A percentile compares a stretch with the other conserved stretches of the same genome.
phyloP scores from a whole-genome alignment of 371 early-diverging fungal species.

The Apophysomyces ossiformis region DNA sequence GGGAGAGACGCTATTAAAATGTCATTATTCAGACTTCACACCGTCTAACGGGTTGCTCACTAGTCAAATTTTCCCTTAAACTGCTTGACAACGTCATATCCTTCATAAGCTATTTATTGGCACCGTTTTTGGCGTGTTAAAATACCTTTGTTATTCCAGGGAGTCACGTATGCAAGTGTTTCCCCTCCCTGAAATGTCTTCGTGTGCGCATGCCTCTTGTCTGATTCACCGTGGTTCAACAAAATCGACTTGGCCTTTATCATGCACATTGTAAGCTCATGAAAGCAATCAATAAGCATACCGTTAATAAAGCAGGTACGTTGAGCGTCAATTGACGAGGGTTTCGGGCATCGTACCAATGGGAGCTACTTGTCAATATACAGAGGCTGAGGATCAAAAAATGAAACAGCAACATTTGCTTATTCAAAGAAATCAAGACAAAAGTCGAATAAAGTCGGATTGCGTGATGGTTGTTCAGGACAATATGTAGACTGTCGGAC shows the following conservation, averaged over 20 bases:
- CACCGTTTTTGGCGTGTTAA: background rate
- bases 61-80: slow-evolving; percentile 72
- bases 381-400: too few species aligned
- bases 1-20: slow-evolving; percentile 51
- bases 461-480: too few species aligned
- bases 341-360: too few species aligned
- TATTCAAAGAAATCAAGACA: too few species aligned
- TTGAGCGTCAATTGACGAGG: too few species aligned
- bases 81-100: slow-evolving; percentile 63
- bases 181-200: slow-evolving; percentile 44
- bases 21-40: background rate
- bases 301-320: background rate
- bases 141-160: slow-evolving; percentile 69
- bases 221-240: slow-evolving; percentile 21
- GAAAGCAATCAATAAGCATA: background rate
- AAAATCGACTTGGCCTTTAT: slow-evolving; percentile 21
- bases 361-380: too few species aligned
- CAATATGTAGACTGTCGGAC: too few species aligned
- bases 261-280: background rate
- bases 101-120: slow-evolving; percentile 21
- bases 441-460: too few species aligned
- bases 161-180: slow-evolving; percentile 68
- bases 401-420: too few species aligned
- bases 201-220: slow-evolving; percentile 30
- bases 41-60: slow-evolving; percentile 24